Evolutionary conservation across 2,329 filamentous ascomycete species (phyloP), one percentile per base, ranked within the genome.

Genomic region (Aspergillus jensenii): DNA sequence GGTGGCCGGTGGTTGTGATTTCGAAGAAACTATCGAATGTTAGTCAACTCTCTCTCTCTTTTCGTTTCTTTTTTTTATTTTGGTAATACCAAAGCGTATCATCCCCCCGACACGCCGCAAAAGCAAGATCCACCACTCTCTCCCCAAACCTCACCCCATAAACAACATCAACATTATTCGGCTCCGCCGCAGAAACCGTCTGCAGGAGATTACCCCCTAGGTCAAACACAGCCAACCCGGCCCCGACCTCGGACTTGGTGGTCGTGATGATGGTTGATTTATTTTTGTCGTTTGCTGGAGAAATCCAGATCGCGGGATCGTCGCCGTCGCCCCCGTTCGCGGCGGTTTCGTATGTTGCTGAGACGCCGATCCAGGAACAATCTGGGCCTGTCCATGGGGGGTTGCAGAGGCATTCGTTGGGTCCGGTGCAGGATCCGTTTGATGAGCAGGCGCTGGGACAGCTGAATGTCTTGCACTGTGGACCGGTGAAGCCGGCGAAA

Each of bases 81-180:
- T 17, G 17, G 17, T 17, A 17, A 8, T 45, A 57, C 55, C 55
- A 58, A 4, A 58, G 55, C 4, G 55, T 58, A 12, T 58, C 55
- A 39, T 58, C 55, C n/a, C 49, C 35, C 14, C 55, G 31, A 17
- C 55, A 58, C 4, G 55, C 55, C 3, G 55, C 55, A 31, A 49
- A 58, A 14, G 55, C 55, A 2, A 58, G 35, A 40, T 58, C 55
- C 14, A 58, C 14, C 5, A 9, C 19, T 6, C 55, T 41, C 7
- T 37, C 12, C 7, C 55, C 55, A 5, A 35, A 2, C 2, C 8
- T 17, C 25, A 58, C 53, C 2, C 43, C 43, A 17, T 58, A 58
- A 15, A 58, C 53, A 17, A 58, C 27, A 53, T 58, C 55, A 1
- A 58, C 55, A 31, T 58, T 58, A 37, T 53, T 58, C 44, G 55